Conservation (phyloP, 257 asterid species). For the Solanum chmielewskii region DNA sequence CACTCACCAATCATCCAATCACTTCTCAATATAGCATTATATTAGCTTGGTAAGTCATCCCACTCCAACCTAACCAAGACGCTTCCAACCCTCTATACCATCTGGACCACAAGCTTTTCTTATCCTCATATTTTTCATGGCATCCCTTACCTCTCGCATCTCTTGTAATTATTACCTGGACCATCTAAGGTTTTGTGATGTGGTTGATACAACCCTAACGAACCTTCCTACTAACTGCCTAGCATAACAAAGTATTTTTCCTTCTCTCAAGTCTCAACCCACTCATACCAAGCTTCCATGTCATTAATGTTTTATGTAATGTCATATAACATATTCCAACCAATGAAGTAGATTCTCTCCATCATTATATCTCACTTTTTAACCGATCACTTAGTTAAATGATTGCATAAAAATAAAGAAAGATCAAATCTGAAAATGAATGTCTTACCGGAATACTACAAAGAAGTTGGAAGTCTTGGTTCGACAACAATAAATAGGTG, state of each 20-base stretch:
- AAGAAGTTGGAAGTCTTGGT: background rate
- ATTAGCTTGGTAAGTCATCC: background rate
- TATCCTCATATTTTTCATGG: background rate
- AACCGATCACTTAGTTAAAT: background rate
- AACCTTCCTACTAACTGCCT: background rate
- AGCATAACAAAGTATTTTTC: background rate
- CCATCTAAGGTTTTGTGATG: background rate
- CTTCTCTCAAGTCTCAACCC: background rate
- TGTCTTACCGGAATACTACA: background rate
- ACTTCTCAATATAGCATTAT: background rate
- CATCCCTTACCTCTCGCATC: background rate
- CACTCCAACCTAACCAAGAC: background rate
- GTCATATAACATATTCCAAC: background rate
- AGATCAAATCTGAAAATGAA: background rate
- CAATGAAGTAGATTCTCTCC: background rate
- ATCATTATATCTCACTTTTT: background rate
- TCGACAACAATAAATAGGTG: background rate
- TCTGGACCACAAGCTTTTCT: background rate
- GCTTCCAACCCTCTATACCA: background rate
- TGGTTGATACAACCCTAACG: background rate
- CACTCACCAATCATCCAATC: background rate
- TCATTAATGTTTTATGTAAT: background rate
- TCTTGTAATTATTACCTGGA: background rate
- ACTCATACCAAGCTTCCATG: background rate
- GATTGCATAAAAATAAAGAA: background rate